These are phyloP conservation scores for Penicillium aurantiogriseum DNA, from an alignment of 2,329 filamentous ascomycete genomes.

Conservation along the genomic window DNA sequence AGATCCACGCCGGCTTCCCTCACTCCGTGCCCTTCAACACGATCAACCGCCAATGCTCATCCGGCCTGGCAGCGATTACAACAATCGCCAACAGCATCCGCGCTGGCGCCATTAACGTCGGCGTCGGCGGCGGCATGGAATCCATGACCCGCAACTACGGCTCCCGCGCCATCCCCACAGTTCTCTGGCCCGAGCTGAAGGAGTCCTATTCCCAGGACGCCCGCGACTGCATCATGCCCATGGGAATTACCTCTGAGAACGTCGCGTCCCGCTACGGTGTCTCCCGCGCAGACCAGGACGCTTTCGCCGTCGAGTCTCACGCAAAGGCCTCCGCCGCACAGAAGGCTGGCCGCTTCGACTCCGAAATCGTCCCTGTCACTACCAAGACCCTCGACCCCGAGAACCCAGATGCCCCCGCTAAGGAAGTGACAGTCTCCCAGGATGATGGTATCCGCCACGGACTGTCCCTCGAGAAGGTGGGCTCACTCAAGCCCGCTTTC, in stretches of 20 bases:
- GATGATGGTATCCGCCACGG: constrained; percentile 80
- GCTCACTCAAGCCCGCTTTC: constrained; percentile 83
- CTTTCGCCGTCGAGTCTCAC: constrained; percentile 74
- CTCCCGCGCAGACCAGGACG: constrained; percentile 73
- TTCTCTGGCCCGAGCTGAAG: constrained; percentile 72
- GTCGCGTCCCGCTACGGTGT: constrained; percentile 77
- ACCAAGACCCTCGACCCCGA: constrained; percentile 67
- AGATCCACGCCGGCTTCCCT: constrained; percentile 78
- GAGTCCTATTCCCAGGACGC: constrained; percentile 66
- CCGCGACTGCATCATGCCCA: constrained; percentile 86
- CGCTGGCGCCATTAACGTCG: constrained; percentile 68
- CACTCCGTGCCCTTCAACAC: constrained; percentile 75
- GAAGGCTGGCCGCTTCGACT: constrained; percentile 66
- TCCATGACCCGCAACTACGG: constrained; percentile 95
- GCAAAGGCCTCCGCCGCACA: constrained; percentile 69
- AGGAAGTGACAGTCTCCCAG: constrained; percentile 66
- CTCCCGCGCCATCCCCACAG: constrained; percentile 75
- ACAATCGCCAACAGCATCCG: constrained; percentile 71
- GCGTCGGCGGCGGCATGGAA: constrained; percentile 89
- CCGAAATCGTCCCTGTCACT: constrained; percentile 76
- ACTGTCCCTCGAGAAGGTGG: constrained; percentile 67
- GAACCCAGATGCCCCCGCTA: constrained; percentile 55
- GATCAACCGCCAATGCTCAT: constrained; percentile 82
- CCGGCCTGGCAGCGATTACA: constrained; percentile 74
- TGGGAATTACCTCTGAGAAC: constrained; percentile 89